Evolutionary conservation across 768 basidiomycete genomes (phyloP).

Genomic region (Lactifluus pinguis): DNA sequence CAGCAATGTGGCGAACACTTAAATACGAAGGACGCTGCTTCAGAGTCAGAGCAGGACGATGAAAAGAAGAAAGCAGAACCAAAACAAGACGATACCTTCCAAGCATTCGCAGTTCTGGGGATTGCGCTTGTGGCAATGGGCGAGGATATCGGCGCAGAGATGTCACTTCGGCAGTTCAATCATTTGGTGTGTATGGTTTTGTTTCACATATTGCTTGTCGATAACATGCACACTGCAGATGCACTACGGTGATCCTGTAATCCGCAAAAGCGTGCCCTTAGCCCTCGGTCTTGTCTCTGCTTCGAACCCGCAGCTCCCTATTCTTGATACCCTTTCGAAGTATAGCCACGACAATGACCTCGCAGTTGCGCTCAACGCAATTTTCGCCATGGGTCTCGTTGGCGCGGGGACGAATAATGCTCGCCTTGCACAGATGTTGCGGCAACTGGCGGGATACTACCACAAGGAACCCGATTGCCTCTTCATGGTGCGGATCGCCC

Average conservation of each 20-base stretch:
- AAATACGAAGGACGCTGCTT: slow-evolving; percentile 34
- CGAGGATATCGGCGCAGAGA: slow-evolving; percentile 94
- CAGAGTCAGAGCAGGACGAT: slow-evolving; percentile 45
- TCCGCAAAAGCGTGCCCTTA: slow-evolving; percentile 88
- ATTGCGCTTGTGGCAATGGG: slow-evolving; percentile 96
- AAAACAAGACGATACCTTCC: slow-evolving; percentile 65
- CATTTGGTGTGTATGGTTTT: slow-evolving; percentile 59
- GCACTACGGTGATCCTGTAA: slow-evolving; percentile 93
- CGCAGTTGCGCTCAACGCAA: slow-evolving; percentile 91
- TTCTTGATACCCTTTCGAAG: slow-evolving; percentile 95
- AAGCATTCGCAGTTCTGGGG: slow-evolving; percentile 88
- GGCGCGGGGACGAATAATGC: slow-evolving; percentile 99
- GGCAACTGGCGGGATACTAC: slow-evolving; percentile 97
- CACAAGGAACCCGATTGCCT: slow-evolving; percentile 94
- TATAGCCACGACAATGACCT: slow-evolving; percentile 99
- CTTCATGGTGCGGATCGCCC: slow-evolving; percentile 92
- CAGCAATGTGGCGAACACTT: slow-evolving; percentile 93
- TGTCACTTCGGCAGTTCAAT: slow-evolving; percentile 96
- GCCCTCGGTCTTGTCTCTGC: slow-evolving; percentile 92
- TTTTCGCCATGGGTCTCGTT: slow-evolving; percentile 97
- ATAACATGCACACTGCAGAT: slow-evolving; percentile 46
- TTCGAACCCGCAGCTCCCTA: slow-evolving; percentile 89
- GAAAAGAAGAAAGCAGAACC: slow-evolving; percentile 44
- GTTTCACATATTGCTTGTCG: slow-evolving; percentile 18
- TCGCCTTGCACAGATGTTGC: slow-evolving; percentile 92